Conservation (phyloP, 2,329 filamentous ascomycete species). For the Cladosporium sp. region DNA sequence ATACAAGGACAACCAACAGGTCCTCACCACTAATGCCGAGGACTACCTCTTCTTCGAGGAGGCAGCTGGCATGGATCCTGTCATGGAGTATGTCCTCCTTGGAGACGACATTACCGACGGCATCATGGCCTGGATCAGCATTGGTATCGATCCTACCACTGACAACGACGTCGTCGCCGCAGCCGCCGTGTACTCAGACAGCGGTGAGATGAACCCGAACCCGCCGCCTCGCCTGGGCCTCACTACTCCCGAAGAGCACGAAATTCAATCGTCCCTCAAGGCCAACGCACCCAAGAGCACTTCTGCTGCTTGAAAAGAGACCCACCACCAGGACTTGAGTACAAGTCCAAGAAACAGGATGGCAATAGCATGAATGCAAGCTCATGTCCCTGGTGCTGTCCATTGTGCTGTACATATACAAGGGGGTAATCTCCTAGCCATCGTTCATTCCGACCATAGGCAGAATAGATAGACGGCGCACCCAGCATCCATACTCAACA, state of each 20-base stretch:
- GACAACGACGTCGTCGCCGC: conserved; percentile 23
- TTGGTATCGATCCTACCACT: conserved; percentile 49
- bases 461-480: background rate
- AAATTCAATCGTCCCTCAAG: background rate
- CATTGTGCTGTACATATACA: background rate
- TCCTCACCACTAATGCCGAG: conserved; percentile 53
- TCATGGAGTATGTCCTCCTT: conserved; percentile 59
- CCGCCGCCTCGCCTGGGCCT: background rate
- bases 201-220: conserved; percentile 29
- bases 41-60: conserved; percentile 54
- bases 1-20: conserved; percentile 45
- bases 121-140: conserved; percentile 55
- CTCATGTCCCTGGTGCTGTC: background rate
- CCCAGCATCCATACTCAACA: background rate
- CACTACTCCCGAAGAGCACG: background rate
- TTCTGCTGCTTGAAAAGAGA: background rate
- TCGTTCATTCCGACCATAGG: background rate
- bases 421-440: no score
- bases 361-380: background rate
- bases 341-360: background rate
- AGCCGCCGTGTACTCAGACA: conserved; percentile 26
- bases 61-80: conserved; percentile 52
- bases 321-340: background rate
- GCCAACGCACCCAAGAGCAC: background rate
- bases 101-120: conserved; percentile 55